phyloP scores from a whole-genome alignment of 768 basidiomycete species.

The Panaeolus papilionaceus region DNA sequence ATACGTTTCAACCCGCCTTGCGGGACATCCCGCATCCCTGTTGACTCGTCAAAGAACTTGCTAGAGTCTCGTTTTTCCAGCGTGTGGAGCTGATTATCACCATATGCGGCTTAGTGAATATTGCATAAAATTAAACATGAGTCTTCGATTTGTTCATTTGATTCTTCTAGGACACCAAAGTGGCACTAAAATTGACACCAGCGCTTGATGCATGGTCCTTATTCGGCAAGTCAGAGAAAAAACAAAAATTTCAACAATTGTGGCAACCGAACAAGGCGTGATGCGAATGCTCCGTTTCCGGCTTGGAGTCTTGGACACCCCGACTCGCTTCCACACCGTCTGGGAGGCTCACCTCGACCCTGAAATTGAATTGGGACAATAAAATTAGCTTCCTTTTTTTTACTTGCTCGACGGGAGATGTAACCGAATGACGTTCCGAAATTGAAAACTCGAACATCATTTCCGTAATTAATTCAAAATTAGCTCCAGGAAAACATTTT shows the following conservation, averaged over 20 bases:
- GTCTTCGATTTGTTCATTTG: not conserved
- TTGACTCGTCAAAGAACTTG: not conserved
- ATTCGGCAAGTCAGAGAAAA: not conserved
- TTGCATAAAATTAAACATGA: not conserved
- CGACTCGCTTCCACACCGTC: not conserved
- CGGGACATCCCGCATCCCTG: not conserved
- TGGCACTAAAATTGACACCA: not conserved
- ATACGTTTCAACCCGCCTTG: not conserved
- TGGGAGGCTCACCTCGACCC: not conserved
- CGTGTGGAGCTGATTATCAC: not conserved
- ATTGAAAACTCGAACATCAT: not conserved
- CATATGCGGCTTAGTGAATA: not conserved
- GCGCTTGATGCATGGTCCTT: constrained; percentile 10
- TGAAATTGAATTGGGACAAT: not conserved
- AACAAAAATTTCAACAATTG: not conserved
- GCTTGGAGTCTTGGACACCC: not conserved
- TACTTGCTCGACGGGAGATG: not conserved
- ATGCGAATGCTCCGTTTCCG: not conserved
- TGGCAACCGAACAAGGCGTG: not conserved
- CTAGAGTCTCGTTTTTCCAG: not conserved
- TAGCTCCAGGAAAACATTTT: not conserved
- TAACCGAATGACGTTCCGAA: not conserved
- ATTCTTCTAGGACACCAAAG: not conserved
- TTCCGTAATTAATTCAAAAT: not conserved
- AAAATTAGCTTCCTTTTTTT: not conserved